phyloP scores from a whole-genome alignment of 495 filamentous ascomycete genomes.

The Penicillium alfredii region DNA sequence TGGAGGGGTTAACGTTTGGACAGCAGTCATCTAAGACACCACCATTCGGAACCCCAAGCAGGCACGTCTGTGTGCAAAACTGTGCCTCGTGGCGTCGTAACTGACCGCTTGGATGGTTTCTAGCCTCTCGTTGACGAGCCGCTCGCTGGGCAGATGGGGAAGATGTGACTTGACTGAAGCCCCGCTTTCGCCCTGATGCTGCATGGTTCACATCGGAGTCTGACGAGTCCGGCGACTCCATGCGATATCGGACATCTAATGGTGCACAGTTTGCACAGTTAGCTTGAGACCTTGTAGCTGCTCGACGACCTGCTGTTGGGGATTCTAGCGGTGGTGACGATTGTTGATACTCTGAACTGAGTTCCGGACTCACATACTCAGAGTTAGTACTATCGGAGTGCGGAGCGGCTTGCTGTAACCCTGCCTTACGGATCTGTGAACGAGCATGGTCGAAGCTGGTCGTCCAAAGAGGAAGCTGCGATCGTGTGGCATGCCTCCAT shows the following conservation, averaged over 20 bases:
- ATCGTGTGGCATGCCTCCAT: constrained; percentile 25
- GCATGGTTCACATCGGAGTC: constrained; percentile 20
- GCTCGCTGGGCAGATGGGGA: constrained; percentile 11
- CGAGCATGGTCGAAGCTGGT: constrained; percentile 19
- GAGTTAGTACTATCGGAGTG: constrained; percentile 10
- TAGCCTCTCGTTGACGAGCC: constrained; percentile 7
- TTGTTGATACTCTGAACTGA: constrained; percentile 13
- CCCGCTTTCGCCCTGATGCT: constrained; percentile 20
- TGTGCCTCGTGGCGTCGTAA: constrained; percentile 4
- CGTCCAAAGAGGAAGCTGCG: constrained; percentile 15
- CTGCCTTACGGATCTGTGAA: constrained; percentile 16
- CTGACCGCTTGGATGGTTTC: constrained; percentile 7
- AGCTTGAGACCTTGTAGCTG: constrained; percentile 16
- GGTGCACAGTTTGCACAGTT: constrained; percentile 17
- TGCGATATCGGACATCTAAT: background rate
- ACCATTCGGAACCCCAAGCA: constrained; percentile 36
- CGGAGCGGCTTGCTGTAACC: constrained; percentile 11
- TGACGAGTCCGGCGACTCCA: constrained; percentile 12
- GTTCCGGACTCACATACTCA: constrained; percentile 14
- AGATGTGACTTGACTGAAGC: constrained; percentile 19
- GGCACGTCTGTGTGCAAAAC: constrained; percentile 44
- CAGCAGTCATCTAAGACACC: constrained; percentile 32
- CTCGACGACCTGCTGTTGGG: constrained; percentile 12
- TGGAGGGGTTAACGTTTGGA: constrained; percentile 38
- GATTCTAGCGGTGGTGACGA: constrained; percentile 14